Evolutionary conservation across 257 asterid species (phyloP).

Genomic region (Nemophila menziesii): DNA sequence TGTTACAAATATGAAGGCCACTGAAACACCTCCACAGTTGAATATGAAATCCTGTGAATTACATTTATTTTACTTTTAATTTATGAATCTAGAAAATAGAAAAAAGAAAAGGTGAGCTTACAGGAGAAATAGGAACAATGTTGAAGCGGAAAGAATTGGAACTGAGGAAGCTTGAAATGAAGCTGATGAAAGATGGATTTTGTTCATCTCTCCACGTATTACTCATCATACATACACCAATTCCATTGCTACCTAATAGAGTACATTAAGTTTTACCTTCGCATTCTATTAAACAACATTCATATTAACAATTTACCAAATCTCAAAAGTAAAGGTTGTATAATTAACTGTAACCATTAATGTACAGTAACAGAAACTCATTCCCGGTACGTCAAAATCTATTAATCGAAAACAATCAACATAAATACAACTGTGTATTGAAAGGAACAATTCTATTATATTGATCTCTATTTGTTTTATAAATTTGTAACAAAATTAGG

Average conservation of each 20-base stretch:
- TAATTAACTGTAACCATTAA: too few relatives aligned
- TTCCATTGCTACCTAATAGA: constrained; percentile 63
- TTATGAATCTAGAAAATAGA: neutral
- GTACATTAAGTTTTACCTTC: too few relatives aligned
- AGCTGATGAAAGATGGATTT: constrained; percentile 73
- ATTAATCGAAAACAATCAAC: too few relatives aligned
- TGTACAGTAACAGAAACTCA: too few relatives aligned
- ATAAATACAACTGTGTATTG: too few relatives aligned
- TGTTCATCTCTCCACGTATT: constrained; percentile 69
- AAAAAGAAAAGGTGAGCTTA: constrained; percentile 14
- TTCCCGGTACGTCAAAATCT: too few relatives aligned
- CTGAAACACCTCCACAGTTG: constrained; percentile 75
- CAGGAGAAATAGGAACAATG: constrained; percentile 72
- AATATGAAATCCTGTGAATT: constrained; percentile 84
- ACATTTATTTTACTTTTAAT: constrained; percentile 4
- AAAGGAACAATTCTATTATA: too few relatives aligned
- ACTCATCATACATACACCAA: constrained; percentile 84
- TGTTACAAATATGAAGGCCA: constrained; percentile 70
- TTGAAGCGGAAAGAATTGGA: constrained; percentile 58
- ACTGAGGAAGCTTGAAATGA: constrained; percentile 66
- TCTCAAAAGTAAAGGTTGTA: too few relatives aligned
- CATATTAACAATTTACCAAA: too few relatives aligned
- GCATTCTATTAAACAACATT: too few relatives aligned
- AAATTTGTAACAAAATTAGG: too few relatives aligned
- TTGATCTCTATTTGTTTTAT: too few relatives aligned